These are phyloP conservation scores for Clitoria ternatea DNA, from an alignment of 306 rosid genomes.

Conservation along the genomic window DNA sequence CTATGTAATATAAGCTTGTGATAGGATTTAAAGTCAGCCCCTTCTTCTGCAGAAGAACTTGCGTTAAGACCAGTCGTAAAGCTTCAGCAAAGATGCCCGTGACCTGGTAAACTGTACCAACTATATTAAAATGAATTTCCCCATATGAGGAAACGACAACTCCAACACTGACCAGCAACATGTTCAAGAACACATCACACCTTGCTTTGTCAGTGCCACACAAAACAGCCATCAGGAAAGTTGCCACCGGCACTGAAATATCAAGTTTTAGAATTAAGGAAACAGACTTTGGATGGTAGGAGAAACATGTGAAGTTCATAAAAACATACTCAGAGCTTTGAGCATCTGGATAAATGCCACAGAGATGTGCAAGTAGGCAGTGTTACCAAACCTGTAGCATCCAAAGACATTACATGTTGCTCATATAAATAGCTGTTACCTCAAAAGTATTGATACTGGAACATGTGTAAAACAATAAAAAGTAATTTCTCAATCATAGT, in stretches of 20 bases:
- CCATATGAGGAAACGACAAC: conserved; percentile 88
- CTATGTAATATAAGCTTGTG: conserved; percentile 84
- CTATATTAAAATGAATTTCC: conserved; percentile 81
- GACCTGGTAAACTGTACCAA: conserved; percentile 87
- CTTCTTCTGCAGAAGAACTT: conserved; percentile 87
- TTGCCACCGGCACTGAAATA: conserved; percentile 92
- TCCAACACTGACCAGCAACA: conserved; percentile 94
- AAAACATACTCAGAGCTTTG: conserved; percentile 71
- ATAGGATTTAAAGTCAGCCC: conserved; percentile 79
- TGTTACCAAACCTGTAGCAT: conserved; percentile 71
- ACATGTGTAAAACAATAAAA: background rate
- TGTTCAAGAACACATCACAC: conserved; percentile 84
- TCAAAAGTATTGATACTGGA: background rate
- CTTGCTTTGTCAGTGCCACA: conserved; percentile 81
- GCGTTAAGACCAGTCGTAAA: conserved; percentile 83
- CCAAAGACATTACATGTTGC: background rate
- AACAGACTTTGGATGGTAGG: background rate
- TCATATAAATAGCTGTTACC: background rate
- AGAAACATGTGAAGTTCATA: conserved; percentile 7
- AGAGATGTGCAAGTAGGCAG: conserved; percentile 85
- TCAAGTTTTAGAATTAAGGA: conserved; percentile 20
- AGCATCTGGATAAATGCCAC: conserved; percentile 97
- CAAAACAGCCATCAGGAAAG: conserved; percentile 69
- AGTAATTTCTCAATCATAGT: background rate
- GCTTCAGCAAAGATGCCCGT: conserved; percentile 86